phyloP scores from a whole-genome alignment of 768 basidiomycete genomes.

The Lactifluus pinguis region DNA sequence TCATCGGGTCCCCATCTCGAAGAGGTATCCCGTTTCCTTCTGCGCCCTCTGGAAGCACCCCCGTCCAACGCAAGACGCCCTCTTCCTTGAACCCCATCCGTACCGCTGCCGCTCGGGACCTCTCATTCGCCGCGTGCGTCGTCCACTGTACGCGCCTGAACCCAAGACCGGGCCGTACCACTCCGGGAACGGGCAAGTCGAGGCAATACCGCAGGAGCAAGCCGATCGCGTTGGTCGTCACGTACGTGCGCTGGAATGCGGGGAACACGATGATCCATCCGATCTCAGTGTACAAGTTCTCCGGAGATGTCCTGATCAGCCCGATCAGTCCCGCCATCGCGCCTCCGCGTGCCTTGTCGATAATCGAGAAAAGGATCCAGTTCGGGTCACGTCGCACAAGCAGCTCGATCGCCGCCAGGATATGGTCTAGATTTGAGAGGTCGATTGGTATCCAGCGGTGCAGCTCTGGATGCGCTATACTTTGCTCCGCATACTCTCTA shows the following conservation, averaged over 20 bases:
- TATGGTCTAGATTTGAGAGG: conserved; percentile 15
- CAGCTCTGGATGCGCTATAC: conserved; percentile 23
- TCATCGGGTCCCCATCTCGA: conserved; percentile 24
- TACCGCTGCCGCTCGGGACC: conserved; percentile 33
- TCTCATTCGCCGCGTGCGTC: conserved; percentile 30
- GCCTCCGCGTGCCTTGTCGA: conserved; percentile 32
- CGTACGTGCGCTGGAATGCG: conserved; percentile 11
- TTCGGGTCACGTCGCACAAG: conserved; percentile 18
- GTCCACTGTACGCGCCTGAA: conserved; percentile 42
- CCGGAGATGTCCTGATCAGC: conserved; percentile 21
- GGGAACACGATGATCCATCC: conserved; percentile 13
- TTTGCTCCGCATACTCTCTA: conserved; percentile 23
- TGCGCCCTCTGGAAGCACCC: conserved; percentile 21
- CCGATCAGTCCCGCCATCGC: conserved; percentile 33
- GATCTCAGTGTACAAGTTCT: conserved; percentile 6
- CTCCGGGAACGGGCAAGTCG: conserved; percentile 15
- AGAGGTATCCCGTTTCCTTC: conserved; percentile 8
- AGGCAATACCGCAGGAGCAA: conserved; percentile 35
- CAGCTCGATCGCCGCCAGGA: conserved; percentile 23
- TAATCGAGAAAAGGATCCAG: conserved; percentile 29
- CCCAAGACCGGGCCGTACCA: conserved; percentile 28
- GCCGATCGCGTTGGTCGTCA: conserved; percentile 25
- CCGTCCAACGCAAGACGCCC: conserved; percentile 33
- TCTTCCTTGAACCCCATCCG: conserved; percentile 41
- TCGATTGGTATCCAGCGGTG: conserved; percentile 29